phyloP scores from a whole-genome alignment of 805 yeast genomes.

The Barnettozyma californica region DNA sequence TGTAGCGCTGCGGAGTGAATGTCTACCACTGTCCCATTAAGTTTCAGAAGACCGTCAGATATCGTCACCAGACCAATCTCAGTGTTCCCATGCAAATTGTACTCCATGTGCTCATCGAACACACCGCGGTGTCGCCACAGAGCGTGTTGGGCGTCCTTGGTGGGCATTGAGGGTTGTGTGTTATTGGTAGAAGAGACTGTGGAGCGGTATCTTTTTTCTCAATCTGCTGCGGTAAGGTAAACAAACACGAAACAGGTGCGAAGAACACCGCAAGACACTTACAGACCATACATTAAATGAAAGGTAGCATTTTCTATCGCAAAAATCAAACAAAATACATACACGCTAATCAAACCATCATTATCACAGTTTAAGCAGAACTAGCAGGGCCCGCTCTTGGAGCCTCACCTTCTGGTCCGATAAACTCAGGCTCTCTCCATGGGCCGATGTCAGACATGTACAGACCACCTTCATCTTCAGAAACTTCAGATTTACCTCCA shows the following conservation, averaged over 20 bases:
- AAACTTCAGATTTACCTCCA: slow-evolving; percentile 74
- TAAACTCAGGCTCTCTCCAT: slow-evolving; percentile 85
- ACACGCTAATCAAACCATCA: neutral
- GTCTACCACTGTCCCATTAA: neutral
- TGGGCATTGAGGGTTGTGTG: neutral
- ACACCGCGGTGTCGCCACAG: slow-evolving; percentile 12
- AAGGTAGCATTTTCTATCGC: neutral
- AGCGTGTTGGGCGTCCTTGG: neutral
- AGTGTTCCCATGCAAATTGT: slow-evolving; percentile 1
- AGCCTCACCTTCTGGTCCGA: slow-evolving; percentile 95
- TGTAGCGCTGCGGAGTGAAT: neutral
- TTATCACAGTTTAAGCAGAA: neutral
- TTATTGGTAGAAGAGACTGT: neutral
- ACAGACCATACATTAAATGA: no score
- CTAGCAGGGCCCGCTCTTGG: slow-evolving; percentile 46
- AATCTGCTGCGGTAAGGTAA: neutral
- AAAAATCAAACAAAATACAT: neutral
- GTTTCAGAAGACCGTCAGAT: neutral
- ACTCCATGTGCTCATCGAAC: slow-evolving; percentile 15
- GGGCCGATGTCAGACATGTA: slow-evolving; percentile 92
- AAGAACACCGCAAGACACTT: neutral
- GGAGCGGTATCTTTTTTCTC: neutral
- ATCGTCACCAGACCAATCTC: slow-evolving; percentile 3
- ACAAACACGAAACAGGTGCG: neutral
- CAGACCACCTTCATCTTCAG: slow-evolving; percentile 71